Conservation (phyloP, 2,329 filamentous ascomycete genomes). For the Thermothelomyces thermophilus region DNA sequence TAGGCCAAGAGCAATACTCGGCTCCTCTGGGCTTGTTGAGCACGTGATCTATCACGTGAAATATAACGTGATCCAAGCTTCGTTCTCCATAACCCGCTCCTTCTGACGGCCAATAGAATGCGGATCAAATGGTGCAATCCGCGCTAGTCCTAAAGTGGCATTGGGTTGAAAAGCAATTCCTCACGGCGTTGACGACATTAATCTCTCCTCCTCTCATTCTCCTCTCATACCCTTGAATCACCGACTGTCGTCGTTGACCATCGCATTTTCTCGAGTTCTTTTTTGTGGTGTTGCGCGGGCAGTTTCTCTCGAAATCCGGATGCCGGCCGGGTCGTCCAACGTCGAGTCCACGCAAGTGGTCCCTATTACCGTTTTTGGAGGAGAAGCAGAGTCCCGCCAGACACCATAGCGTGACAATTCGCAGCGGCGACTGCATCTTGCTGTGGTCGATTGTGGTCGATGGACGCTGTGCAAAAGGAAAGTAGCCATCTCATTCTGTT, state of each 20-base stretch:
- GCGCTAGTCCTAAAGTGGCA: constrained; percentile 22
- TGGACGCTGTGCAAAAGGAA: not conserved
- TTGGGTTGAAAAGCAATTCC: constrained; percentile 9
- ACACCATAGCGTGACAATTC: not conserved
- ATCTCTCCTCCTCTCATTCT: constrained; percentile 1
- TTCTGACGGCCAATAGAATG: not conserved
- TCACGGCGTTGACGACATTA: constrained; percentile 18
- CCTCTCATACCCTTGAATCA: not conserved
- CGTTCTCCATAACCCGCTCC: not conserved
- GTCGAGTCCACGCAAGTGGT: not conserved
- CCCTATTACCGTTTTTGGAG: constrained; percentile 12
- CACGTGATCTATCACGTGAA: not conserved
- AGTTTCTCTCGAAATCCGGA: not conserved
- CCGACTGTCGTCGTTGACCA: not conserved
- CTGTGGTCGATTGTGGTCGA: not conserved
- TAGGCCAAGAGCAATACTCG: not conserved
- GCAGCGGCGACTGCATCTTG: not conserved
- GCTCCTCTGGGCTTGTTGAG: not conserved
- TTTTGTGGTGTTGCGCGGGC: constrained; percentile 1
- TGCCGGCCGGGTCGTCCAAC: not conserved
- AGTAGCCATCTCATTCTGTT: constrained; percentile 2
- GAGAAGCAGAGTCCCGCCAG: not conserved
- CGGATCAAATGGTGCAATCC: constrained; percentile 24
- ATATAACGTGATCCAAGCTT: not conserved
- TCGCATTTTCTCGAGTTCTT: not conserved